Conservation (phyloP, 73 alveolate species). For the Tetrahymena thermophila region DNA sequence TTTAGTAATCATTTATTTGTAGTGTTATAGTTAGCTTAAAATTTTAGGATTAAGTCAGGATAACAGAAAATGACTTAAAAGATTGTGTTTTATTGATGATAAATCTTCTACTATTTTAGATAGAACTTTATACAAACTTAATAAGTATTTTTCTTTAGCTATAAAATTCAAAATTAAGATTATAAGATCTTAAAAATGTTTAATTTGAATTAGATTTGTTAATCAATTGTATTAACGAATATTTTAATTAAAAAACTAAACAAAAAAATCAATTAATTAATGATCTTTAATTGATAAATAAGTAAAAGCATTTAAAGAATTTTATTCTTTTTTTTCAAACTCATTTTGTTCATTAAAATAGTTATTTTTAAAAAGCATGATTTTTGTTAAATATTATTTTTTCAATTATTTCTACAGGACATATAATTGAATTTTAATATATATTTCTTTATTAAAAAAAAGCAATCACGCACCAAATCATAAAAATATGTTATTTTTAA, state of each 20-base stretch:
- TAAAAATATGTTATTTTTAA: too few species aligned
- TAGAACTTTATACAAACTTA: neutral
- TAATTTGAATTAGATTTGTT: neutral
- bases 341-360: too few species aligned
- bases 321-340: too few species aligned
- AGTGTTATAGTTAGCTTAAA: neutral
- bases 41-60: too few species aligned
- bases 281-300: neutral
- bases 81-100: too few species aligned
- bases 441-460: too few species aligned
- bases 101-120: neutral
- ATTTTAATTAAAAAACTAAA: neutral
- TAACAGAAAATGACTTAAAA: neutral
- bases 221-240: neutral
- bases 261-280: neutral
- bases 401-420: too few species aligned
- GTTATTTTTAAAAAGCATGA: too few species aligned
- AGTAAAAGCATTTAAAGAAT: too few species aligned
- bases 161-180: neutral
- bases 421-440: too few species aligned
- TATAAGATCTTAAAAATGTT: neutral
- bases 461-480: too few species aligned
- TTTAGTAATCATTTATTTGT: neutral
- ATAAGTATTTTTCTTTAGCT: neutral
- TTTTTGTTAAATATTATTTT: too few species aligned